phyloP scores from a whole-genome alignment of 371 early-diverging fungal genomes.

The Globomyces sp. region DNA sequence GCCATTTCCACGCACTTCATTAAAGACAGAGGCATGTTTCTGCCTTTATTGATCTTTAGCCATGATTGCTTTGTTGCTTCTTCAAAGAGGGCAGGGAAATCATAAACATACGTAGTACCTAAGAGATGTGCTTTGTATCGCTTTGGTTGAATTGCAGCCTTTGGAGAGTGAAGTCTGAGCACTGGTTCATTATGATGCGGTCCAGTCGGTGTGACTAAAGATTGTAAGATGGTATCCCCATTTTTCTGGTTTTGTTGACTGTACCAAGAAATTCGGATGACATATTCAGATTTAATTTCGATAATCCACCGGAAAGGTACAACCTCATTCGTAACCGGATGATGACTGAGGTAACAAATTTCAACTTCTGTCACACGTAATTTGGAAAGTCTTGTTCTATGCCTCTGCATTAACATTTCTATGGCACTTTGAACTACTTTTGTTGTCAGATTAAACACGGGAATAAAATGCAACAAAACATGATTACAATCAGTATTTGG shows the following conservation, averaged over 20 bases:
- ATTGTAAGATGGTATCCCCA: constrained; percentile 51
- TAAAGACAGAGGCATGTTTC: constrained; percentile 67
- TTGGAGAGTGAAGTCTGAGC: constrained; percentile 82
- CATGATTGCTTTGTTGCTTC: constrained; percentile 75
- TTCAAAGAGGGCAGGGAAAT: constrained; percentile 95
- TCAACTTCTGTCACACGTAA: constrained; percentile 92
- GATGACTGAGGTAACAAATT: constrained; percentile 72
- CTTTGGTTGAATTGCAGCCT: constrained; percentile 94
- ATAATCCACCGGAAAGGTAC: constrained; percentile 85
- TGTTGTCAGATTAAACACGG: constrained; percentile 86
- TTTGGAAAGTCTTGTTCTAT: constrained; percentile 93
- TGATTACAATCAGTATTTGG: constrained; percentile 98
- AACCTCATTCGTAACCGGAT: constrained; percentile 1
- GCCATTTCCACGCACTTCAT: constrained; percentile 84
- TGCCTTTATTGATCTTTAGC: constrained; percentile 41
- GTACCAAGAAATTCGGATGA: constrained; percentile 88
- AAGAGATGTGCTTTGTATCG: constrained; percentile 97
- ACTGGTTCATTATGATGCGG: constrained; percentile 82
- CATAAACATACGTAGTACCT: constrained; percentile 98
- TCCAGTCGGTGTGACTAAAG: constrained; percentile 68
- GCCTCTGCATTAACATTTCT: constrained; percentile 87
- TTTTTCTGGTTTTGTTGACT: constrained; percentile 39
- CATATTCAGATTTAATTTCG: constrained; percentile 87
- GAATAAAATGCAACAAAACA: constrained; percentile 95
- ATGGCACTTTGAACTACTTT: constrained; percentile 81